Conservation (phyloP, 2,329 filamentous ascomycete species). For the Botryotinia calthae region DNA sequence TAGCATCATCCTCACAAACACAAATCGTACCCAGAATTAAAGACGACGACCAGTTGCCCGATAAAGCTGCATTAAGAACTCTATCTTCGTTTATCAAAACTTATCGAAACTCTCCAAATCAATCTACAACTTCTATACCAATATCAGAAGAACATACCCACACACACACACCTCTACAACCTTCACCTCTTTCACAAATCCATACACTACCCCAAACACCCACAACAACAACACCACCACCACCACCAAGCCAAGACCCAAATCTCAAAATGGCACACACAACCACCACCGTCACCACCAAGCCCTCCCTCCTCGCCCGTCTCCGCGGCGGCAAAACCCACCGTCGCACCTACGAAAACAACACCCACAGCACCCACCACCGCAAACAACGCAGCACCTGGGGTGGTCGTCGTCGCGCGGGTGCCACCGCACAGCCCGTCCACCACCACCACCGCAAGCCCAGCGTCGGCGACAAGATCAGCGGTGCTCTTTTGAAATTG, state of each 20-base stretch:
- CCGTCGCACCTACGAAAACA: constrained; percentile 7
- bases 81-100: constrained; percentile 19
- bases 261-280: constrained; percentile 12
- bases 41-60: background rate
- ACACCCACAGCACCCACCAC: background rate
- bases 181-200: background rate
- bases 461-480: constrained; percentile 70
- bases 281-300: constrained; percentile 19
- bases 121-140: background rate
- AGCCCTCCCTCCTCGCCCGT: constrained; percentile 3
- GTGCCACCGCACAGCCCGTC: background rate
- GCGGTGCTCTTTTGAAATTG: constrained; percentile 70
- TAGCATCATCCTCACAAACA: constrained; percentile 1
- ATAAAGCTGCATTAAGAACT: constrained; percentile 2
- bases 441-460: constrained; percentile 8
- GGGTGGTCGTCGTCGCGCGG: background rate
- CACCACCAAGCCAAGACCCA: background rate
- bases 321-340: constrained; percentile 12
- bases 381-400: background rate
- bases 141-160: background rate
- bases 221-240: background rate
- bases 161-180: background rate
- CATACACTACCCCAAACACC: background rate
- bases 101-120: background rate
- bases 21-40: background rate